Evolutionary conservation across 2,329 filamentous ascomycete species (phyloP).

Genomic region (Apiospora hydei): DNA sequence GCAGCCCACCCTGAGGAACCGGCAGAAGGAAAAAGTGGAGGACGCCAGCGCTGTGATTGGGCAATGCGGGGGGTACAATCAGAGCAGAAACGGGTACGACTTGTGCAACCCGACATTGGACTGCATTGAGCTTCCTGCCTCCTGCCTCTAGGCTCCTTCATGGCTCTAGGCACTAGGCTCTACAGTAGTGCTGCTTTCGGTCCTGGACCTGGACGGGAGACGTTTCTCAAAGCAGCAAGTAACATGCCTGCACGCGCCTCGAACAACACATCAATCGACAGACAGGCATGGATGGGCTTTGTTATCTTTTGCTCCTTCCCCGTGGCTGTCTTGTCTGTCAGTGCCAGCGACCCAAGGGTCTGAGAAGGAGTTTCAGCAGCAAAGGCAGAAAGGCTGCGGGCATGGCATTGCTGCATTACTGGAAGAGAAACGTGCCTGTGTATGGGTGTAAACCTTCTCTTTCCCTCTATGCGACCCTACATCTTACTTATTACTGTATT

Average conservation of each 20-base stretch:
- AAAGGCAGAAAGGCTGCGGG: not conserved
- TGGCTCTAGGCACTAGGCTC: too few relatives aligned
- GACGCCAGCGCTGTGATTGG: not conserved
- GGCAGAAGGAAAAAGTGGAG: constrained; percentile 19
- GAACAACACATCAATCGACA: constrained; percentile 10
- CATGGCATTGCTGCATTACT: constrained; percentile 10
- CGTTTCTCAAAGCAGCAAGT: constrained; percentile 7
- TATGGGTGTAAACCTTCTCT: constrained; percentile 8
- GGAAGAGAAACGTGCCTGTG: constrained; percentile 7
- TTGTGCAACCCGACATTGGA: constrained; percentile 14
- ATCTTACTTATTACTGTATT: too few relatives aligned
- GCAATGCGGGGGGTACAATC: constrained; percentile 6
- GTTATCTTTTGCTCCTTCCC: not conserved
- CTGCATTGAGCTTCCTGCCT: not conserved
- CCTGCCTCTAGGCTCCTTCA: too few relatives aligned
- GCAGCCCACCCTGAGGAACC: constrained; percentile 15
- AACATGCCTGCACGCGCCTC: not conserved
- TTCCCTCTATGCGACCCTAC: not conserved
- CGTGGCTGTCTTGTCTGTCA: not conserved
- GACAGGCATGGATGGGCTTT: not conserved
- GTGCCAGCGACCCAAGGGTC: not conserved
- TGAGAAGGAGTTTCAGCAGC: constrained; percentile 8
- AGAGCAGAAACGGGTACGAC: constrained; percentile 14
- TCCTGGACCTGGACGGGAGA: not conserved
- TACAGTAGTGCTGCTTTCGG: too few relatives aligned